These are phyloP conservation scores for Taphrina flavorubra DNA, from an alignment of 1,139 yeast species.

Conservation along the genomic window DNA sequence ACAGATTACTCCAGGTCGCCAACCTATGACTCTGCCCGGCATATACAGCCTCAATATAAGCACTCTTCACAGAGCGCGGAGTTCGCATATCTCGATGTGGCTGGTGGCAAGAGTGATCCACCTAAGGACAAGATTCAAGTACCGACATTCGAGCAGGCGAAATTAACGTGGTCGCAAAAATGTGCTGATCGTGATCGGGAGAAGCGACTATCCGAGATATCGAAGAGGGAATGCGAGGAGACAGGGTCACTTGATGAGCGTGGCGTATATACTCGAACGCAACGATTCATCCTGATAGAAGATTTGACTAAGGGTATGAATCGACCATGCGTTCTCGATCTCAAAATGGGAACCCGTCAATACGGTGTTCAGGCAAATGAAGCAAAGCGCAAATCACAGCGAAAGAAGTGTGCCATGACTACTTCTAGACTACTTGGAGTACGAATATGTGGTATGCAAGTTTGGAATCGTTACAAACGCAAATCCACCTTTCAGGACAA, in stretches of 20 bases:
- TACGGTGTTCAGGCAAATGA: conserved; percentile 89
- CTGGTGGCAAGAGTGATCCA: background rate
- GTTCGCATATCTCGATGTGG: background rate
- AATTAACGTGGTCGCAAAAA: conserved; percentile 37
- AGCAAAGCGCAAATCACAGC: conserved; percentile 77
- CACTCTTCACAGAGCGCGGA: background rate
- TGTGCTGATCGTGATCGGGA: conserved; percentile 42
- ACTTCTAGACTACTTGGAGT: conserved; percentile 86
- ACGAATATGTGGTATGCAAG: conserved; percentile 93
- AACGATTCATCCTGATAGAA: conserved; percentile 84
- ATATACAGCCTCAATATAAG: background rate
- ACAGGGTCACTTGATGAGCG: conserved; percentile 6
- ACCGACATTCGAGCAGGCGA: conserved; percentile 40
- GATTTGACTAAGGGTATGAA: conserved; percentile 84
- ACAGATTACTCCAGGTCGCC: background rate
- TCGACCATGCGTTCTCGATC: conserved; percentile 88
- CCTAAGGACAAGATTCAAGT: conserved; percentile 17
- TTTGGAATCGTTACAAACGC: conserved; percentile 62
- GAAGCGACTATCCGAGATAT: conserved; percentile 23
- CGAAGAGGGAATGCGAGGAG: background rate
- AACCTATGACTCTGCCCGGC: background rate
- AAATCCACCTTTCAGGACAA: conserved; percentile 76
- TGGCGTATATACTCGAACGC: conserved; percentile 57
- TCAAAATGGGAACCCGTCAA: conserved; percentile 98
- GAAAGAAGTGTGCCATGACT: conserved; percentile 77